Evolutionary conservation across 1,284 basidiomycete species (phyloP).

Genomic region (Sporisorium graminicola): DNA sequence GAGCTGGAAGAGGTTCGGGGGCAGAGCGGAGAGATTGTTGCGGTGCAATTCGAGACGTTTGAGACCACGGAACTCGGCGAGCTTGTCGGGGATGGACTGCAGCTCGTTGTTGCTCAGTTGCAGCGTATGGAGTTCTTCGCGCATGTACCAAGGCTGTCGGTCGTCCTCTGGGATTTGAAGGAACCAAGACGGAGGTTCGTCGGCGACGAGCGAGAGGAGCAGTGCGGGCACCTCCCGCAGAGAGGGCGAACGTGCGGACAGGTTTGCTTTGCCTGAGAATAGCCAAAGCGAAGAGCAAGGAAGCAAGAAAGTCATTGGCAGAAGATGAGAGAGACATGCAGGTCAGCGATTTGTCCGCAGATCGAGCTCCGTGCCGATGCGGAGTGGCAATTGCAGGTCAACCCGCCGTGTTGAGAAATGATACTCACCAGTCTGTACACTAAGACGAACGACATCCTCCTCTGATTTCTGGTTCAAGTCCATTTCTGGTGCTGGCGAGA

Average conservation of each 20-base stretch:
- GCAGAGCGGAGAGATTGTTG: conserved; percentile 56
- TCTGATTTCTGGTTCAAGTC: conserved; percentile 44
- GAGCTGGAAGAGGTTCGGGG: conserved; percentile 48
- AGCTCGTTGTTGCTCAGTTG: conserved; percentile 58
- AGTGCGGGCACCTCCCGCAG: conserved; percentile 39
- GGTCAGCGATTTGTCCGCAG: no score
- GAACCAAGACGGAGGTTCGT: conserved; percentile 58
- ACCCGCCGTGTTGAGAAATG: neutral
- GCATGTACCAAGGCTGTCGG: conserved; percentile 57
- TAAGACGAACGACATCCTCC: conserved; percentile 39
- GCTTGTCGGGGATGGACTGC: conserved; percentile 38
- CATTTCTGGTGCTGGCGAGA: conserved; percentile 13
- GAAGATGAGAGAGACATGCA: neutral
- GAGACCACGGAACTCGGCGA: conserved; percentile 55
- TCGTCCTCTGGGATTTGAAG: conserved; percentile 46
- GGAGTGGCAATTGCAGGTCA: neutral
- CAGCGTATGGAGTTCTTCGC: conserved; percentile 52
- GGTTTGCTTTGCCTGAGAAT: conserved; percentile 43
- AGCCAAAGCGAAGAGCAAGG: neutral
- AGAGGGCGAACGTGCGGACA: conserved; percentile 53
- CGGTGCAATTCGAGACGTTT: conserved; percentile 59
- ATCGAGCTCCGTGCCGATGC: no score
- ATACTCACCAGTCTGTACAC: conserved; percentile 43
- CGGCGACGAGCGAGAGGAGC: conserved; percentile 53
- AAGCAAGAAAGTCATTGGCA: neutral